Percentiles rank a stretch among this genome's conserved stretches.
Conservation (phyloP, 768 basidiomycete genomes). For the Hypsizygus marmoreus region DNA sequence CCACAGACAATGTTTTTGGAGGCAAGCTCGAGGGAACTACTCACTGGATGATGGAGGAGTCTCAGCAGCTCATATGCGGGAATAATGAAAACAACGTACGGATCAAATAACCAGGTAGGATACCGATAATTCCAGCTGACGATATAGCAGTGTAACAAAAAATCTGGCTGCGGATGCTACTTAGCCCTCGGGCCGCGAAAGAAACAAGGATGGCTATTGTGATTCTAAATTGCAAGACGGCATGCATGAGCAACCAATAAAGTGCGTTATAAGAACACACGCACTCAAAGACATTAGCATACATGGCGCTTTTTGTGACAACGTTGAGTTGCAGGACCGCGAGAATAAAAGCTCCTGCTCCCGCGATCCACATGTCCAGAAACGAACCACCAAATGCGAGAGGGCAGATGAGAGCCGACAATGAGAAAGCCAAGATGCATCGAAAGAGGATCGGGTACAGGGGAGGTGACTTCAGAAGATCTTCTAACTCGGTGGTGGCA, state of each 20-base stretch:
- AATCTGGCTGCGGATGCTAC: constrained; percentile 71
- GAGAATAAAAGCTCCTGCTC: constrained; percentile 65
- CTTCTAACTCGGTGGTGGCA: constrained; percentile 65
- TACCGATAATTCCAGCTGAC: constrained; percentile 83
- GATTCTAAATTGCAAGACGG: constrained; percentile 64
- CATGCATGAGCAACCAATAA: constrained; percentile 11
- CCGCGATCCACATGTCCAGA: constrained; percentile 85
- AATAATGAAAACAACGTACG: constrained; percentile 41
- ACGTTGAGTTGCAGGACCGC: constrained; percentile 72
- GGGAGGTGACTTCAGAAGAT: constrained; percentile 62
- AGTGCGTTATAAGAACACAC: constrained; percentile 25
- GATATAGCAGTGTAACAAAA: constrained; percentile 95
- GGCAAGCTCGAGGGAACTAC: constrained; percentile 79
- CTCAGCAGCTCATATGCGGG: constrained; percentile 9
- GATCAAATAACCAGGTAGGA: constrained; percentile 88
- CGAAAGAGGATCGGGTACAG: constrained; percentile 65
- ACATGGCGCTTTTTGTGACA: constrained; percentile 75
- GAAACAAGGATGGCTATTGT: constrained; percentile 82
- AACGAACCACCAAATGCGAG: constrained; percentile 84
- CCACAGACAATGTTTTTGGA: constrained; percentile 86
- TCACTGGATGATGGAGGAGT: constrained; percentile 43
- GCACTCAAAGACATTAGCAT: constrained; percentile 92
- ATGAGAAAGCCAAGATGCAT: constrained; percentile 65
- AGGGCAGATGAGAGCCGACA: constrained; percentile 80
- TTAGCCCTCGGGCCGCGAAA: constrained; percentile 78